These are phyloP conservation scores for Saccharomyces eubayanus DNA, from an alignment of 805 yeast species.

Conservation along the genomic window DNA sequence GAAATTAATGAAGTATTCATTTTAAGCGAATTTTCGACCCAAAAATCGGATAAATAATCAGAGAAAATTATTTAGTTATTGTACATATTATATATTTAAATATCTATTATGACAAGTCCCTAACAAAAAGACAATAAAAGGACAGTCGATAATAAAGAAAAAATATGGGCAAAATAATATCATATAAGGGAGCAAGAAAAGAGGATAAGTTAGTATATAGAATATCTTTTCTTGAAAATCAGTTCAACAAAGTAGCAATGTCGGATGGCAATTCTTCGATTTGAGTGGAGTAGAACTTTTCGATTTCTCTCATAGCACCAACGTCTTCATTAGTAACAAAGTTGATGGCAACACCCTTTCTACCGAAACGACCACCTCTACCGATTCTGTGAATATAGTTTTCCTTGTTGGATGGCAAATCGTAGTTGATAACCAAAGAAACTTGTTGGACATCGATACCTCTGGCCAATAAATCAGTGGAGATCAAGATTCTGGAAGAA, in stretches of 20 bases:
- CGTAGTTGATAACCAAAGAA: conserved; percentile 86
- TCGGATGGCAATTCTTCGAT: conserved; percentile 69
- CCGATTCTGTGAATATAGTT: conserved; percentile 95
- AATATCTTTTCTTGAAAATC: not conserved
- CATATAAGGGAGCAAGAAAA: not conserved
- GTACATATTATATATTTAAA: not conserved
- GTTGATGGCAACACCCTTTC: conserved; percentile 93
- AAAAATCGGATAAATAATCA: not conserved
- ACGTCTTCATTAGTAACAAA: conserved; percentile 73
- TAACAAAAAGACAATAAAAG: not conserved
- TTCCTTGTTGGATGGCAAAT: conserved; percentile 80
- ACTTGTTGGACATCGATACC: conserved; percentile 97
- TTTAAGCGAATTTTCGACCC: not conserved
- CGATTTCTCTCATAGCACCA: conserved; percentile 59
- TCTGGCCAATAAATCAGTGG: conserved; percentile 93
- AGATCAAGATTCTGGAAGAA: conserved; percentile 77
- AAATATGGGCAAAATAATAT: not conserved
- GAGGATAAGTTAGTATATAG: not conserved
- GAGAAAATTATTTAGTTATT: not conserved
- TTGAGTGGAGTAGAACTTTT: conserved; percentile 57
- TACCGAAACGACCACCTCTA: conserved; percentile 92
- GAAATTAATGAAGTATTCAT: not conserved
- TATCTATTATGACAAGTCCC: not conserved
- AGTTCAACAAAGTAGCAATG: conserved; percentile 38
- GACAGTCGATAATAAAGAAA: not conserved